Conservation (phyloP, 2,329 filamentous ascomycete genomes). For the Microdochium bolleyi region DNA sequence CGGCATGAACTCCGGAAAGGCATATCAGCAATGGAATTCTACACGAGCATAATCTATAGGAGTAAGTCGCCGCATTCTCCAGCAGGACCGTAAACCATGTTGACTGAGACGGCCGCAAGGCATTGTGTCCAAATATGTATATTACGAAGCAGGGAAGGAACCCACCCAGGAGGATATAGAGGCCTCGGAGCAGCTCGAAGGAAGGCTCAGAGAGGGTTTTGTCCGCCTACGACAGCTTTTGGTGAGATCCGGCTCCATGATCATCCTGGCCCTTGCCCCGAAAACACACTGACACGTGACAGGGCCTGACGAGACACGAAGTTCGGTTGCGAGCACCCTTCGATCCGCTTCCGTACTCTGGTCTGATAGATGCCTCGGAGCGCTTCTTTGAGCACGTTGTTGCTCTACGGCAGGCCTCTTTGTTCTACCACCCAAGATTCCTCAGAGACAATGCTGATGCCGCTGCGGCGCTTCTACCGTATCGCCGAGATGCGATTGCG, state of each 20-base stretch:
- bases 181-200: constrained; percentile 49
- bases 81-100: not conserved
- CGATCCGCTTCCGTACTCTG: constrained; percentile 46
- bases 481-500: constrained; percentile 48
- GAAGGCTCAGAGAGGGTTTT: constrained; percentile 51
- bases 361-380: constrained; percentile 46
- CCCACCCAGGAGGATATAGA: constrained; percentile 42
- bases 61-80: constrained; percentile 19
- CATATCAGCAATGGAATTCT: constrained; percentile 48
- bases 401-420: constrained; percentile 46
- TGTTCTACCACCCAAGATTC: constrained; percentile 48
- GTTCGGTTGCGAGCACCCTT: constrained; percentile 50
- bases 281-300: constrained; percentile 3
- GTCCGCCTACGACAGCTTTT: constrained; percentile 48
- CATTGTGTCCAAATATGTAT: constrained; percentile 48
- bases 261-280: too few relatives aligned
- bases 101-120: constrained; percentile 16
- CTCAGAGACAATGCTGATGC: constrained; percentile 41
- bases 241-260: constrained; percentile 17
- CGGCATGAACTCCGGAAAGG: constrained; percentile 49
- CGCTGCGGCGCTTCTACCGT: constrained; percentile 37
- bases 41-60: constrained; percentile 49
- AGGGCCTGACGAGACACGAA: constrained; percentile 48
- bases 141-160: constrained; percentile 45
- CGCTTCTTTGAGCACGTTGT: constrained; percentile 53